These are phyloP conservation scores for Prunus padus DNA, from an alignment of 306 rosid species.

Conservation along the genomic window DNA sequence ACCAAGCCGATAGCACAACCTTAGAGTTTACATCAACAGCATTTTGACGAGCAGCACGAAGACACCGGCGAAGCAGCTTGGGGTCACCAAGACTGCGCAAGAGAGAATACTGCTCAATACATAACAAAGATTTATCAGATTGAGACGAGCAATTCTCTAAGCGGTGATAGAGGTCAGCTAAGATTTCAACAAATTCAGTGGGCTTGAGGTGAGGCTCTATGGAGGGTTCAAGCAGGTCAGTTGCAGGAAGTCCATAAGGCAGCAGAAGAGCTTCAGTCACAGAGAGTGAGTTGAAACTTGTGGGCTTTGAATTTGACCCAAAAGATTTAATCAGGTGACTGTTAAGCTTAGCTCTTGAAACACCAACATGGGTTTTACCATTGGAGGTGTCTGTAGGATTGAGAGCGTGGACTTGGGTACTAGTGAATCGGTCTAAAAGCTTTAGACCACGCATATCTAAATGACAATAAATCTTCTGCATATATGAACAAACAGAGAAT, in stretches of 20 bases:
- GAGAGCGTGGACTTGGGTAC: conserved; percentile 70
- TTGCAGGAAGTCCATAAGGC: conserved; percentile 52
- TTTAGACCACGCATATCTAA: conserved; percentile 61
- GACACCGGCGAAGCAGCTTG: conserved; percentile 65
- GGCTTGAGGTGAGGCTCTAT: conserved; percentile 65
- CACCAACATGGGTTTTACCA: conserved; percentile 25
- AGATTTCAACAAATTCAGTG: conserved; percentile 45
- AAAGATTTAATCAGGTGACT: conserved; percentile 41
- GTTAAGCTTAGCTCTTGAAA: conserved; percentile 40
- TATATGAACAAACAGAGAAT: not conserved
- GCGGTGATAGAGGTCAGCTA: conserved; percentile 55
- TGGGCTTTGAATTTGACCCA: conserved; percentile 59
- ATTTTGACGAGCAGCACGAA: conserved; percentile 54
- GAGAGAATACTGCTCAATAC: conserved; percentile 56
- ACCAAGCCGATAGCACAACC: conserved; percentile 80
- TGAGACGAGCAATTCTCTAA: conserved; percentile 45
- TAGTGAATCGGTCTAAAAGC: conserved; percentile 62
- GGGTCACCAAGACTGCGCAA: conserved; percentile 58
- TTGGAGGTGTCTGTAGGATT: conserved; percentile 49
- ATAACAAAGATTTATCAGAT: conserved; percentile 42
- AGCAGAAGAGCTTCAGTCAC: conserved; percentile 35
- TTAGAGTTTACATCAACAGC: conserved; percentile 60
- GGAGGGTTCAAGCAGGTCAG: conserved; percentile 62
- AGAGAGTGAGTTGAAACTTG: conserved; percentile 44
- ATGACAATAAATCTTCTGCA: conserved; percentile 4